Percentiles rank a stretch among this genome's conserved stretches.
These are phyloP conservation scores for Erigeron canadensis DNA, from an alignment of 129 eudicot species.

Conservation along the genomic window DNA sequence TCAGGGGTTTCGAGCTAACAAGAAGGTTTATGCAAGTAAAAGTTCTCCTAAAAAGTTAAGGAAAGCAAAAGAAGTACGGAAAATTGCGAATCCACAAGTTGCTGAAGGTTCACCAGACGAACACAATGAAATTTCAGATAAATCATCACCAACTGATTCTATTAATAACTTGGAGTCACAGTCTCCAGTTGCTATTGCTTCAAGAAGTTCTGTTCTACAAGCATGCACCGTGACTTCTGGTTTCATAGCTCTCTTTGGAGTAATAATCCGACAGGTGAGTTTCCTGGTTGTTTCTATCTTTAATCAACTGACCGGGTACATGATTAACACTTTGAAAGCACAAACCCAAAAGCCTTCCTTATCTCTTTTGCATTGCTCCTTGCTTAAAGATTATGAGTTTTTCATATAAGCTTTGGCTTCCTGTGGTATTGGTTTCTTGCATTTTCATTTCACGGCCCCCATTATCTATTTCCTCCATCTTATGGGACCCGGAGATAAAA, in stretches of 20 bases:
- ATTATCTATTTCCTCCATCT: background rate
- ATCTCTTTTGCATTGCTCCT: background rate
- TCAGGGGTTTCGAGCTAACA: slow-evolving; percentile 38
- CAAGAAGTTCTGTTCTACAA: slow-evolving; percentile 77
- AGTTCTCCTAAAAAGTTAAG: slow-evolving; percentile 48
- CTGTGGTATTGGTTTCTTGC: background rate
- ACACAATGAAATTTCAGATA: slow-evolving; percentile 21
- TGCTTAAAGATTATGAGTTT: background rate
- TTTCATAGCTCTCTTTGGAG: slow-evolving; percentile 58
- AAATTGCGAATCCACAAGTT: slow-evolving; percentile 29
- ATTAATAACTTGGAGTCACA: slow-evolving; percentile 36
- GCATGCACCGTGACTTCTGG: slow-evolving; percentile 79
- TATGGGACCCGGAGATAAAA: background rate
- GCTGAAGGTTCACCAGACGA: slow-evolving; percentile 34
- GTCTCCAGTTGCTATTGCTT: slow-evolving; percentile 41
- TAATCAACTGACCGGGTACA: background rate
- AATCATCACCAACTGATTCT: slow-evolving; percentile 28
- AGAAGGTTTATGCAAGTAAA: slow-evolving; percentile 53
- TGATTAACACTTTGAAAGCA: background rate
- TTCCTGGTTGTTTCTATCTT: background rate
- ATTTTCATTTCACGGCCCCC: slow-evolving; percentile 9
- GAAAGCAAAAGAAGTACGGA: slow-evolving; percentile 37
- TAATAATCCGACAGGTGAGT: slow-evolving; percentile 72
- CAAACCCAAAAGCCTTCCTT: background rate
- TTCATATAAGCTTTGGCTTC: background rate